A percentile compares a stretch with the other conserved stretches of the same genome.
These are phyloP conservation scores for Crucihimalaya himalaica DNA, from an alignment of 345 rosid species.

Conservation along the genomic window DNA sequence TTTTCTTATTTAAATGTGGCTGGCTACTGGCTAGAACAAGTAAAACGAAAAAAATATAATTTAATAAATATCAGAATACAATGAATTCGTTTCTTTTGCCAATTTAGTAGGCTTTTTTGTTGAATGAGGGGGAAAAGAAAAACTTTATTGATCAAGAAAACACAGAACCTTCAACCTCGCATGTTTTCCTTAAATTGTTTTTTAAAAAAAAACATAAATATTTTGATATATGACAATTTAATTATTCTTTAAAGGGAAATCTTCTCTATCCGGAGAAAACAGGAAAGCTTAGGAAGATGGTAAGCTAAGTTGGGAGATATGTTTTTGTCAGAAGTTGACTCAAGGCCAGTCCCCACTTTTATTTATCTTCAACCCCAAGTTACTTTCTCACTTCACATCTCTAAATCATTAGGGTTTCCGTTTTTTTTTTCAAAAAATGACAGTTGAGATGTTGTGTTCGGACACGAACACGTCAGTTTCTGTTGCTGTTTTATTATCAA, in stretches of 20 bases:
- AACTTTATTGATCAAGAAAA: neutral
- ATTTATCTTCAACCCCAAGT: slow-evolving; percentile 31
- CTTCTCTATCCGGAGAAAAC: neutral
- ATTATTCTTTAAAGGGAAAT: too few species aligned
- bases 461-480: slow-evolving; percentile 38
- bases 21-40: too few species aligned
- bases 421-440: slow-evolving; percentile 12
- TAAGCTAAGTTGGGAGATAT: slow-evolving; percentile 35
- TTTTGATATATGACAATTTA: neutral
- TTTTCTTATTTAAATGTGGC: too few species aligned
- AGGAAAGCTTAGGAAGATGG: slow-evolving; percentile 25
- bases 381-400: slow-evolving; percentile 24
- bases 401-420: slow-evolving; percentile 31
- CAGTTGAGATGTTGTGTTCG: slow-evolving; percentile 56
- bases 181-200: neutral
- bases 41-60: too few species aligned
- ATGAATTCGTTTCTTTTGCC: too few species aligned
- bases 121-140: neutral
- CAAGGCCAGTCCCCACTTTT: slow-evolving; percentile 34
- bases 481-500: slow-evolving; percentile 34
- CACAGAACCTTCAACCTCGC: neutral
- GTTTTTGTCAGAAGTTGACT: slow-evolving; percentile 36
- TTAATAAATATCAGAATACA: too few species aligned
- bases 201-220: neutral
- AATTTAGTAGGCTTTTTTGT: neutral